These are phyloP conservation scores for Salix exigua DNA, from an alignment of 345 rosid species.

Conservation along the genomic window DNA sequence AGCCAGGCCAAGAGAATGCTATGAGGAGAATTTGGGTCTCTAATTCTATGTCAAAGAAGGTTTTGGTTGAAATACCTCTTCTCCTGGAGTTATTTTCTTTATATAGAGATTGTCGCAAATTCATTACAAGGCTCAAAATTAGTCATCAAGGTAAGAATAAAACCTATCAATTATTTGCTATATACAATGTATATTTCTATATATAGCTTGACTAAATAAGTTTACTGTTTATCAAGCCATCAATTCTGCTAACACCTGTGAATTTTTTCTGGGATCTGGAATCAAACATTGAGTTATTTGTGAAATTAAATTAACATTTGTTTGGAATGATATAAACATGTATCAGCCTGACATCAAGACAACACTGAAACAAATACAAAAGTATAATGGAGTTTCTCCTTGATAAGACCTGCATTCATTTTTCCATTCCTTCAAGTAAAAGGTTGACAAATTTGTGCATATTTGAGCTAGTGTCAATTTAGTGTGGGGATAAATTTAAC, in stretches of 20 bases:
- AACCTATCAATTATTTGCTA: no score
- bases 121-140: not conserved
- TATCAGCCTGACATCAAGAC: not conserved
- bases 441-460: not conserved
- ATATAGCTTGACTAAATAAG: not conserved
- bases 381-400: not conserved
- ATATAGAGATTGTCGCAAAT: no score
- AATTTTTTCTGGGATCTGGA: not conserved
- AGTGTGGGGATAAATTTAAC: not conserved
- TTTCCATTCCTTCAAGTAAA: not conserved
- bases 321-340: not conserved
- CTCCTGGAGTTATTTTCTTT: no score
- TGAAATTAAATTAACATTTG: not conserved
- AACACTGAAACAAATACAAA: not conserved
- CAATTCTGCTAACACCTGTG: not conserved
- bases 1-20: not conserved
- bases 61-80: not conserved
- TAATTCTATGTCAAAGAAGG: not conserved
- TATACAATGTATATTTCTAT: no score
- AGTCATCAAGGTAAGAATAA: not conserved
- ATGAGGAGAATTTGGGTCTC: not conserved
- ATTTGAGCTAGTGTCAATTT: not conserved
- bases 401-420: not conserved
- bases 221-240: not conserved
- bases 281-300: not conserved